Conservation (phyloP, 495 filamentous ascomycete species). For the Penicillium manginii region DNA sequence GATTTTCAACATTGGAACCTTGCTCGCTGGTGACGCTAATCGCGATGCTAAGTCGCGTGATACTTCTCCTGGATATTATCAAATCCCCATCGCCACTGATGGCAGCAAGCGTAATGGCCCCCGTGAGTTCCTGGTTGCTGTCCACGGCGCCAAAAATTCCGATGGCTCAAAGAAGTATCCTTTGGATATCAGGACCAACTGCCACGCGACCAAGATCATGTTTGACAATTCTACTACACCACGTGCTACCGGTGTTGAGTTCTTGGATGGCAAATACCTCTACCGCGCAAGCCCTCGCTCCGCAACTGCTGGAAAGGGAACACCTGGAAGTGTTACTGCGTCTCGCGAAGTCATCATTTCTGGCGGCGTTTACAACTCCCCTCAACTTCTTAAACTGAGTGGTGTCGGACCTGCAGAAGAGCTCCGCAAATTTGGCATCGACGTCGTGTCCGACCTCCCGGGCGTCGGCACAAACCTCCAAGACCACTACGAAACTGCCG, state of each 20-base stretch:
- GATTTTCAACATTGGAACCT: constrained; percentile 40
- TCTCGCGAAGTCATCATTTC: constrained; percentile 62
- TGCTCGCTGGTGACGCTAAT: constrained; percentile 59
- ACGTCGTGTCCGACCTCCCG: constrained; percentile 58
- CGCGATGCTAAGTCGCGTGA: constrained; percentile 42
- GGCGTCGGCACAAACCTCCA: constrained; percentile 70
- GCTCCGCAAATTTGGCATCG: constrained; percentile 54
- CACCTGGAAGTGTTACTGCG: constrained; percentile 48
- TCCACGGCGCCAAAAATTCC: constrained; percentile 50
- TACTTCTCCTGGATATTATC: constrained; percentile 49
- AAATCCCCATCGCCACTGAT: constrained; percentile 55
- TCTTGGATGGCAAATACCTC: constrained; percentile 59
- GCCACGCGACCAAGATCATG: constrained; percentile 61
- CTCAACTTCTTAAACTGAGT: constrained; percentile 65
- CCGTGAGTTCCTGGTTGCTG: constrained; percentile 57
- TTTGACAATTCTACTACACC: constrained; percentile 55
- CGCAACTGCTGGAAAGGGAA: constrained; percentile 34
- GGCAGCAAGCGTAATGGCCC: constrained; percentile 52
- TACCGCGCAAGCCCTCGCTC: constrained; percentile 61
- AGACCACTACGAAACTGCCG: constrained; percentile 62
- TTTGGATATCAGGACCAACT: constrained; percentile 62
- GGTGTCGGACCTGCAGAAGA: constrained; percentile 61
- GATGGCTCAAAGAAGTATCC: constrained; percentile 60
- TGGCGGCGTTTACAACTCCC: constrained; percentile 64
- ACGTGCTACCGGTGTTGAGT: constrained; percentile 64